phyloP scores from a whole-genome alignment of 345 rosid species.

The Populus pruinosa region DNA sequence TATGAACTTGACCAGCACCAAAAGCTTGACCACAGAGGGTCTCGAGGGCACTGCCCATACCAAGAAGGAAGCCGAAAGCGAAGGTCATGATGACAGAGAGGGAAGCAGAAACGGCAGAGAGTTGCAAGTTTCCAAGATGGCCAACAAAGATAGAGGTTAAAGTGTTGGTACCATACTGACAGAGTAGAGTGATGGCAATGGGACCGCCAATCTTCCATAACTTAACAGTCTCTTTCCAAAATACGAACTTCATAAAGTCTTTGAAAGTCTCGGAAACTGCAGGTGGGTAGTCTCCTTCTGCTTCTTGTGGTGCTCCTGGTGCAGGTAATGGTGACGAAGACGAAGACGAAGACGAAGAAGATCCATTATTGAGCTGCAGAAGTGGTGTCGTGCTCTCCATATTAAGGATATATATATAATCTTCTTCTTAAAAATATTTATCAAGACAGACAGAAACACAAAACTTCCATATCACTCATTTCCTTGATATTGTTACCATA shows the following conservation, averaged over 20 bases:
- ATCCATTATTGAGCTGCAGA: neutral
- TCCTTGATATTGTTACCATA: too few relatives aligned
- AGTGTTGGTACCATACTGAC: neutral
- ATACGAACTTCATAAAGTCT: neutral
- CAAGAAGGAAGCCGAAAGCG: conserved; percentile 37
- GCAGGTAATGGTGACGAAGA: neutral
- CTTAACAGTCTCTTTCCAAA: neutral
- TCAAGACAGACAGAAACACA: too few relatives aligned
- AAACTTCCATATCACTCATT: too few relatives aligned
- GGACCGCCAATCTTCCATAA: neutral
- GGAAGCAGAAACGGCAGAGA: neutral
- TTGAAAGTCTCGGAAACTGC: neutral
- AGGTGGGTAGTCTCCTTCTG: neutral
- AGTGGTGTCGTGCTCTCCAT: neutral
- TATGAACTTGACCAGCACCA: conserved; percentile 71
- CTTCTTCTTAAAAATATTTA: too few relatives aligned
- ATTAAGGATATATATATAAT: neutral
- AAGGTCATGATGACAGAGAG: neutral
- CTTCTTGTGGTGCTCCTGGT: neutral
- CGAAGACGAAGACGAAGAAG: neutral
- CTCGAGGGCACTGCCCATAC: conserved; percentile 93
- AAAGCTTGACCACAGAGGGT: conserved; percentile 91
- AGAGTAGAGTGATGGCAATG: neutral
- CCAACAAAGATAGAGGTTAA: neutral
- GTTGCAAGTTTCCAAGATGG: neutral